phyloP scores from a whole-genome alignment of 352 stramenopile species.

The Phytopythium mirpurense region DNA sequence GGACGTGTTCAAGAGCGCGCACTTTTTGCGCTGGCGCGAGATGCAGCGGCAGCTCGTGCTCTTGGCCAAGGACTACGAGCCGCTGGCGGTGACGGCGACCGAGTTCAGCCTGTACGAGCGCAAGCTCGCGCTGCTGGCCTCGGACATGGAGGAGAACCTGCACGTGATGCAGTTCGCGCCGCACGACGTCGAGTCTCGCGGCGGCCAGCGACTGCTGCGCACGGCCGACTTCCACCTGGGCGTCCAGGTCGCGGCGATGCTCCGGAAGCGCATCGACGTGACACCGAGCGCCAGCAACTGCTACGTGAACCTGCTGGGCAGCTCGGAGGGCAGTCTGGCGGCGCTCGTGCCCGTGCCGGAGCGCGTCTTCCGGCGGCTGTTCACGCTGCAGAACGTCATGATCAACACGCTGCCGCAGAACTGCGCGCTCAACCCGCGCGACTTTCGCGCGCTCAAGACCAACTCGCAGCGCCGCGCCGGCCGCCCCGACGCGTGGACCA shows the following conservation, averaged over 20 bases:
- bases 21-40: conserved; percentile 85
- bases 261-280: conserved; percentile 61
- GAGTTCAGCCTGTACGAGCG: conserved; percentile 84
- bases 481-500: conserved; percentile 74
- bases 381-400: conserved; percentile 88
- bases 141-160: conserved; percentile 83
- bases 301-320: conserved; percentile 80
- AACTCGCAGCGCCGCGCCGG: conserved; percentile 58
- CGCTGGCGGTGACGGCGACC: conserved; percentile 64
- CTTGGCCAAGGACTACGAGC: conserved; percentile 85
- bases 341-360: conserved; percentile 76
- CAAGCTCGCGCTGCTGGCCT: conserved; percentile 59
- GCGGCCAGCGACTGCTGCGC: conserved; percentile 73
- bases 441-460: conserved; percentile 76
- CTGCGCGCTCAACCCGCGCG: conserved; percentile 77
- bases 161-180: conserved; percentile 85
- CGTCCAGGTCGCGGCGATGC: conserved; percentile 68
- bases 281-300: conserved; percentile 17
- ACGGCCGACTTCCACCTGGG: conserved; percentile 83
- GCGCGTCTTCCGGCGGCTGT: conserved; percentile 79
- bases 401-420: conserved; percentile 86
- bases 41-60: conserved; percentile 75
- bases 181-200: conserved; percentile 80
- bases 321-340: conserved; percentile 68
- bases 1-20: conserved; percentile 86